Evolutionary conservation across 208 protist species (phyloP), one percentile per base, ranked within the genome.

Genomic region (Acanthamoeba triangularis): DNA sequence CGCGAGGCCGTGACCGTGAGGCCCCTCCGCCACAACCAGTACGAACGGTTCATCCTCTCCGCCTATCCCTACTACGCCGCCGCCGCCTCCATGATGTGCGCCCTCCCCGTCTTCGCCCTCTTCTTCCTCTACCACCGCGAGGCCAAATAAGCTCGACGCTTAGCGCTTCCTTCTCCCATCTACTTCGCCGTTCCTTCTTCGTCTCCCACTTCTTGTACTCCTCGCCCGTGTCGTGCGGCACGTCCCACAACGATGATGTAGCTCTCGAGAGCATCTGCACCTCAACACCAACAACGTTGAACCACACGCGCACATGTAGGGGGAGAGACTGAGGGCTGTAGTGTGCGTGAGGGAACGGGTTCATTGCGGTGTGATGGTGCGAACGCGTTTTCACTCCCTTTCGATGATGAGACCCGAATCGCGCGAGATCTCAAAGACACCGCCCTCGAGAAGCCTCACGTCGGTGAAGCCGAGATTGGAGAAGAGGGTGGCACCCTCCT

Each of bases 61-160:
- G 98, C 98, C 23, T 99, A 97, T 69, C 98, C 98, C 49, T 99
- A 99, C 76, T 99, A 99, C 95, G 96, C 96, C 33, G 41, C 87
- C 33, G 96, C 97, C 20, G 98, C 98, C 67, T 97, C 96, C 52
- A 98, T 98, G 96, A 98, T 98, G 85, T 95, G 33, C 33, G 97
- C 96, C 56, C 94, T 98, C 47, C 93, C 98, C 72, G 35, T 98
- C 52, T 98, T 98, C 72, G 90, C 92, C 47, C 85, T 98, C 56
- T 82, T 98, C 61, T 98, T 98, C 95, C 95, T 98, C 30, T 95
- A 97, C 69, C 78, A 97, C 65, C 59, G 90, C 76, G 96, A 96
- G 59, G 80, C 80, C 80, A 88, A 88, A 28, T 65, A 63, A 63
- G 80, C 63, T 23, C 63, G n/a, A 35, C 63, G 63, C 7, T 10